phyloP scores from a whole-genome alignment of 1,284 basidiomycete species.

The Cutaneotrichosporon arboriforme region DNA sequence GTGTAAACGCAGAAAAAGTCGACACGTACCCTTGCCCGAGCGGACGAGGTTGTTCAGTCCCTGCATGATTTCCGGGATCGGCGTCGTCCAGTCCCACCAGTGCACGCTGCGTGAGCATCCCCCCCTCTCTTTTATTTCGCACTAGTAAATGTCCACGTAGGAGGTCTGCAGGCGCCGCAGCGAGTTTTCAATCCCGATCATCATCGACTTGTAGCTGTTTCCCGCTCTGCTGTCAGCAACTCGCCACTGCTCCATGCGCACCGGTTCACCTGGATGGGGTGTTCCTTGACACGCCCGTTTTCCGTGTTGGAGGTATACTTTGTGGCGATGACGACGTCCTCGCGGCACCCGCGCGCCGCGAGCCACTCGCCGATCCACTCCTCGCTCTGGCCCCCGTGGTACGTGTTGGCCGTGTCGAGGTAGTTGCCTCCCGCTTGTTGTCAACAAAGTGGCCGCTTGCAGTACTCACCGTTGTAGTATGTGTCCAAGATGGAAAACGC shows the following conservation, averaged over 20 bases:
- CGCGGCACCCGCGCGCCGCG: constrained; percentile 32
- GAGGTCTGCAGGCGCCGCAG: constrained; percentile 49
- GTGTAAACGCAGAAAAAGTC: background rate
- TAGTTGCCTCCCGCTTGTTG: constrained; percentile 38
- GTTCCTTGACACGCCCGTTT: constrained; percentile 4
- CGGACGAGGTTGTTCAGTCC: constrained; percentile 45
- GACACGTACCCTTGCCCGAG: constrained; percentile 31
- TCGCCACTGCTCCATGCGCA: background rate
- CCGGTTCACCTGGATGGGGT: constrained; percentile 37
- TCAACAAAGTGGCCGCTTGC: background rate
- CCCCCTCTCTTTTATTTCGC: background rate
- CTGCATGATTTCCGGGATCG: constrained; percentile 50
- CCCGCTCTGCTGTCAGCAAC: constrained; percentile 23
- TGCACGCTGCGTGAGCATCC: constrained; percentile 29
- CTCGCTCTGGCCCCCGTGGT: constrained; percentile 42
- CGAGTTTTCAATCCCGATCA: constrained; percentile 21
- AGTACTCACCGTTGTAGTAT: constrained; percentile 22
- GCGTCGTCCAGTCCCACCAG: constrained; percentile 49
- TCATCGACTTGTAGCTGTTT: constrained; percentile 34
- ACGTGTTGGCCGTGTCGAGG: constrained; percentile 46
- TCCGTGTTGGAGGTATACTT: constrained; percentile 26
- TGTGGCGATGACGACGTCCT: constrained; percentile 30
- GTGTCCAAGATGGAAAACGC: constrained; percentile 42
- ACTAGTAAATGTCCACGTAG: constrained; percentile 49
- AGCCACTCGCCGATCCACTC: constrained; percentile 49